phyloP scores from a whole-genome alignment of 331 rosid genomes.

The Spiraea crenata region DNA sequence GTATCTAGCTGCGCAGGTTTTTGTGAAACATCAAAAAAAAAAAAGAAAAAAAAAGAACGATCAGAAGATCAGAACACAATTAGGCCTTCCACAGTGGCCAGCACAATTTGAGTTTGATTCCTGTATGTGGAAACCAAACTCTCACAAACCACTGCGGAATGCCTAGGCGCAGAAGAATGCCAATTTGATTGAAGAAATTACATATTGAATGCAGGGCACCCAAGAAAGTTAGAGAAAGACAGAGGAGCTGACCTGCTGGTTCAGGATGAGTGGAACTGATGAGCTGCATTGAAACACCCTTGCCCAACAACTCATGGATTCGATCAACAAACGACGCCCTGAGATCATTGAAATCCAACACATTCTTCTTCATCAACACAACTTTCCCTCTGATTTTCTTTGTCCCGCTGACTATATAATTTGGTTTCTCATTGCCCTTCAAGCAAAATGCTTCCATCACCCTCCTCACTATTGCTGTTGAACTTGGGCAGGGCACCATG shows the following conservation, averaged over 20 bases:
- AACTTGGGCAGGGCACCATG: constrained; percentile 21
- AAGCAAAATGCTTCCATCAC: constrained; percentile 29
- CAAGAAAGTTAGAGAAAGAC: neutral
- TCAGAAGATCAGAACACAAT: no score
- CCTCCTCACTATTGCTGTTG: constrained; percentile 8
- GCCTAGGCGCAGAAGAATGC: no score
- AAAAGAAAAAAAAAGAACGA: no score
- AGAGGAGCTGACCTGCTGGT: constrained; percentile 47
- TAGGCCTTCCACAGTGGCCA: no score
- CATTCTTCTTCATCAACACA: constrained; percentile 68
- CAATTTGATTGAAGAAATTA: no score
- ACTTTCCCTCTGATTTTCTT: constrained; percentile 53
- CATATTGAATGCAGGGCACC: no score
- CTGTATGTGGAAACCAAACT: no score
- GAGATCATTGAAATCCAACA: constrained; percentile 62
- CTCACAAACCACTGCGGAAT: no score
- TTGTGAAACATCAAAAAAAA: no score
- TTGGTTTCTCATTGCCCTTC: constrained; percentile 28
- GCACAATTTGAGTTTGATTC: no score
- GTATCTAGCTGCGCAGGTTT: no score
- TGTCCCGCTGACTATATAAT: constrained; percentile 14
- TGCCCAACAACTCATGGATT: constrained; percentile 72
- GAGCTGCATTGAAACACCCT: constrained; percentile 76
- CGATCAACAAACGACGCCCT: constrained; percentile 71
- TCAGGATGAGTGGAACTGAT: constrained; percentile 54